These are phyloP conservation scores for Tetracladium marchalianum DNA, from an alignment of 495 filamentous ascomycete species.

Conservation along the genomic window DNA sequence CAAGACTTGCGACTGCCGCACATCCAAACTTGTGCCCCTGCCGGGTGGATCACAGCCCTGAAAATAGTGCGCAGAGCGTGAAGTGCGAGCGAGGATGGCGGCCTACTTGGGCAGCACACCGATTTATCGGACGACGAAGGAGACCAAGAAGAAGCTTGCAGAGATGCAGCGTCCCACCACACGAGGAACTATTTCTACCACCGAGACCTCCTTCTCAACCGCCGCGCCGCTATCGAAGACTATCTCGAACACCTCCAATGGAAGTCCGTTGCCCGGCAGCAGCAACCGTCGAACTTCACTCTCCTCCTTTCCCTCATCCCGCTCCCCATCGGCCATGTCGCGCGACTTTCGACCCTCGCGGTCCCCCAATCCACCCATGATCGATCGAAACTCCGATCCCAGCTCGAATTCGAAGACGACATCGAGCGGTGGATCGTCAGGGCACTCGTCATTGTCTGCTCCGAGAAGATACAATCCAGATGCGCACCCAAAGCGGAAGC, in stretches of 20 bases:
- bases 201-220: conserved; percentile 22
- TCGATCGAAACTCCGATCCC: conserved; percentile 39
- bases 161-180: conserved; percentile 13
- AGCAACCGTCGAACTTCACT: conserved; percentile 40
- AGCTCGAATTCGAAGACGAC: conserved; percentile 47
- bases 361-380: conserved; percentile 40
- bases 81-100: not conserved
- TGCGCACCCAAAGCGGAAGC: conserved; percentile 34
- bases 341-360: conserved; percentile 33
- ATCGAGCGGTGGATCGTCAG: conserved; percentile 40
- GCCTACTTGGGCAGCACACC: not conserved
- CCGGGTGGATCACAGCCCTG: not conserved
- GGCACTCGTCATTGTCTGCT: conserved; percentile 43
- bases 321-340: conserved; percentile 43
- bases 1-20: not conserved
- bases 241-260: conserved; percentile 16
- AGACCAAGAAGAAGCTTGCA: conserved; percentile 6
- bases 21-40: not conserved
- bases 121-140: conserved; percentile 4
- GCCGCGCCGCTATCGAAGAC: not conserved
- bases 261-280: conserved; percentile 8
- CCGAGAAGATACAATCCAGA: conserved; percentile 31
- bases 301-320: conserved; percentile 48
- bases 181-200: conserved; percentile 7
- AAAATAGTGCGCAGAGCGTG: no score